A percentile compares a stretch with the other conserved stretches of the same genome.
Evolutionary conservation across 202 grass and related monocot species (phyloP).

Genomic region (Brachypodium distachyon): DNA sequence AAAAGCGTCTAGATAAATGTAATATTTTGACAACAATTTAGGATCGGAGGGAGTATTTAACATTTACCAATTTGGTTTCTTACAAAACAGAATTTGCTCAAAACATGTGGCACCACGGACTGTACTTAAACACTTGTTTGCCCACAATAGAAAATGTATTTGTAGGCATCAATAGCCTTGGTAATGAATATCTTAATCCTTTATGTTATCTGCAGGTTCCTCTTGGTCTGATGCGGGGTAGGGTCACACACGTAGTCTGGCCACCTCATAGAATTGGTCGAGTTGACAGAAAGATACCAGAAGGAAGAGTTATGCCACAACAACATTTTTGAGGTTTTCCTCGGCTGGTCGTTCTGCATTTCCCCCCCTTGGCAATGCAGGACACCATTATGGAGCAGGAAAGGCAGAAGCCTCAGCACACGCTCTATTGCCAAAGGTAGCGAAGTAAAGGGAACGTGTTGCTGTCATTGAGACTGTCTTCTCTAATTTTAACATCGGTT

Average conservation of each 20-base stretch:
- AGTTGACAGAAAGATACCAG: constrained; percentile 48
- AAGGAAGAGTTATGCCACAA: constrained; percentile 42
- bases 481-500: not conserved
- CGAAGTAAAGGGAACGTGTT: not conserved
- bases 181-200: not conserved
- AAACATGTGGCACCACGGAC: not conserved
- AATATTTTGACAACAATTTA: too few species aligned
- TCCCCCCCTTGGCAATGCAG: not conserved
- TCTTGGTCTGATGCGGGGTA: constrained; percentile 64
- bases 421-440: not conserved
- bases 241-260: constrained; percentile 62
- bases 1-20: too few species aligned
- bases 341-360: not conserved
- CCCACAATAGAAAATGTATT: not conserved
- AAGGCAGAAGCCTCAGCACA: not conserved
- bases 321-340: not conserved
- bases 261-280: constrained; percentile 53
- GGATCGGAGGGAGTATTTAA: too few species aligned
- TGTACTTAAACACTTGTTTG: not conserved
- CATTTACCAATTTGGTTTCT: not conserved
- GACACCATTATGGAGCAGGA: not conserved
- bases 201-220: constrained; percentile 50
- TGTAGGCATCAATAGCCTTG: not conserved
- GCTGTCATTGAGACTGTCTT: not conserved
- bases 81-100: not conserved